Percentiles rank a stretch among this genome's conserved stretches.
These are phyloP conservation scores for Pythium scleroteichum DNA, from an alignment of 352 stramenopile genomes.

Conservation along the genomic window DNA sequence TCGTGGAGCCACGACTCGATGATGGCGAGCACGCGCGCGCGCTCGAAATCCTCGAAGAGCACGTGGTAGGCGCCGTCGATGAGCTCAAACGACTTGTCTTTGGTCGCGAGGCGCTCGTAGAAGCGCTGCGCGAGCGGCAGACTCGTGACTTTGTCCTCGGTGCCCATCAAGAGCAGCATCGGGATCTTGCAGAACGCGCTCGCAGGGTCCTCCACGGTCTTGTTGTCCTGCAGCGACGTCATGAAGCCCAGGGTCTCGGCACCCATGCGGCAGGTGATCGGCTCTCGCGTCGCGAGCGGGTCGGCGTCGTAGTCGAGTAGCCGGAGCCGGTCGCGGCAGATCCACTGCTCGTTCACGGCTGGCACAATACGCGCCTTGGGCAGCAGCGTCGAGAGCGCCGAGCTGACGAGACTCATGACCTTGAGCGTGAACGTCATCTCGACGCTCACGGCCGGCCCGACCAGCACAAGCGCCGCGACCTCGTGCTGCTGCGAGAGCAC, in stretches of 20 bases:
- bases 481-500: conserved; percentile 18
- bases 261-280: conserved; percentile 24
- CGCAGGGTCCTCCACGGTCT: conserved; percentile 12
- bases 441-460: conserved; percentile 17
- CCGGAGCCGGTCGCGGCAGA: conserved; percentile 23
- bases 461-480: conserved; percentile 19
- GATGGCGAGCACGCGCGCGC: conserved; percentile 45
- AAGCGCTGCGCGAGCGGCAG: conserved; percentile 49
- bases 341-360: conserved; percentile 17
- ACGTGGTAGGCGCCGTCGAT: conserved; percentile 57
- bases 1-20: conserved; percentile 48
- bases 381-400: conserved; percentile 11
- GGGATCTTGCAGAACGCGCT: conserved; percentile 19
- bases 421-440: conserved; percentile 22
- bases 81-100: conserved; percentile 62
- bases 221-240: conserved; percentile 13
- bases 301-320: conserved; percentile 21
- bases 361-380: conserved; percentile 22
- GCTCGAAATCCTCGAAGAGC: conserved; percentile 65
- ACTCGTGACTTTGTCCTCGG: conserved; percentile 26
- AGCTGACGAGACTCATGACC: conserved; percentile 11
- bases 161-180: conserved; percentile 24
- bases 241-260: conserved; percentile 22
- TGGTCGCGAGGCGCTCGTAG: conserved; percentile 34
- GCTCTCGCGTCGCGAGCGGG: conserved; percentile 18